Evolutionary conservation across 2,329 filamentous ascomycete genomes (phyloP).

Genomic region (Clonostachys solani): DNA sequence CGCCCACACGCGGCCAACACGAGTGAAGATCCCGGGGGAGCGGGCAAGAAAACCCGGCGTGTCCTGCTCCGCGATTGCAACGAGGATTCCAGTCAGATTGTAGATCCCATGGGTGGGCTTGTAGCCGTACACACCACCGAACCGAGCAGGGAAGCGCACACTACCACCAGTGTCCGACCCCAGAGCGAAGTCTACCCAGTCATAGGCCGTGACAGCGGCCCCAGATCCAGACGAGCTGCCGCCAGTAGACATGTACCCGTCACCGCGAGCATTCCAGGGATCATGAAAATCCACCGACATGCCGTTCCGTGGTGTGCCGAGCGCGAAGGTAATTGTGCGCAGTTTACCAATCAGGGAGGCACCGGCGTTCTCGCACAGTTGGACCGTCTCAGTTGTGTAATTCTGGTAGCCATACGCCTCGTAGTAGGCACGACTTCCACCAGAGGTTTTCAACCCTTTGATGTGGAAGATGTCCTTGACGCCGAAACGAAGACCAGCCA

Average conservation of each 20-base stretch:
- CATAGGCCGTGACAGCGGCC: conserved; percentile 16
- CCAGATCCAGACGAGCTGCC: conserved; percentile 17
- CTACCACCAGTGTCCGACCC: conserved; percentile 32
- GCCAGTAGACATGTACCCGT: conserved; percentile 16
- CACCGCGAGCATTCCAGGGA: conserved; percentile 19
- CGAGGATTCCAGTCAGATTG: no score
- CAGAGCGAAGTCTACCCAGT: conserved; percentile 17
- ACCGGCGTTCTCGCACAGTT: conserved; percentile 53
- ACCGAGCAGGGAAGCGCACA: conserved; percentile 36
- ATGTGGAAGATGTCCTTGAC: conserved; percentile 59
- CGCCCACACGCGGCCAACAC: no score
- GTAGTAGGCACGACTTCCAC: conserved; percentile 54
- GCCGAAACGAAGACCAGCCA: conserved; percentile 51
- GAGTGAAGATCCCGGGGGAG: no score
- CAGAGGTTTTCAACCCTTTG: conserved; percentile 43
- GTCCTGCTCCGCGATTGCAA: no score
- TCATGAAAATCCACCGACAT: conserved; percentile 28
- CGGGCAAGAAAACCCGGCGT: no score
- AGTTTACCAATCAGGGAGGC: conserved; percentile 43
- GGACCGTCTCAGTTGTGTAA: conserved; percentile 43
- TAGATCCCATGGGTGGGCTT: conserved; percentile 28
- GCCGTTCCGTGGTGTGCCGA: conserved; percentile 30
- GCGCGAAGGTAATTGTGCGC: conserved; percentile 32
- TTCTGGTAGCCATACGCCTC: conserved; percentile 42
- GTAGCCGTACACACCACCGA: conserved; percentile 40